Evolutionary conservation across 176 grass and related monocot genomes (phyloP).

Genomic region (Saccharum officinarum): DNA sequence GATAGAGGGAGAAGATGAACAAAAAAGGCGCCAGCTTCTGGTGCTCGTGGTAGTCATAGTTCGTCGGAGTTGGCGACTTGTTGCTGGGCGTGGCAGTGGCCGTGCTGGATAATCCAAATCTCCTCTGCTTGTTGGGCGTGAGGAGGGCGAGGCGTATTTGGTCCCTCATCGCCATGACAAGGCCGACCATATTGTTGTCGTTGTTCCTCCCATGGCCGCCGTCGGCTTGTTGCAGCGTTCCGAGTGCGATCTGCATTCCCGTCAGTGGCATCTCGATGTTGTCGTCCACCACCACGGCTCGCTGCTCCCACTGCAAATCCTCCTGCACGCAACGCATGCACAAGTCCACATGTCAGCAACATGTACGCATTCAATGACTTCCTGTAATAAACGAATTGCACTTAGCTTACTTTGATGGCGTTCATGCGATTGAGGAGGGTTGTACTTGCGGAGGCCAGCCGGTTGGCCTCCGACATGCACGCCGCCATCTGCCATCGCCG

Average conservation of each 20-base stretch:
- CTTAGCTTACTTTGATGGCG: constrained; percentile 44
- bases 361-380: no score
- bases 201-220: neutral
- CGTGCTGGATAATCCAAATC: no score
- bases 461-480: constrained; percentile 49
- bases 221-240: neutral
- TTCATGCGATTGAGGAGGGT: constrained; percentile 44
- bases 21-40: constrained; percentile 39
- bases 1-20: constrained; percentile 68
- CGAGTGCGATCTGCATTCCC: constrained; percentile 71
- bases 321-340: constrained; percentile 39
- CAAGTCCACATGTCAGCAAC: no score
- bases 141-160: constrained; percentile 58
- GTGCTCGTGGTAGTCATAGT: neutral
- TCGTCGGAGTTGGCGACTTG: neutral
- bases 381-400: no score
- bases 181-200: neutral
- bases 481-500: constrained; percentile 42
- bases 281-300: no score
- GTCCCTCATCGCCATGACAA: constrained; percentile 41
- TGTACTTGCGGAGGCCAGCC: constrained; percentile 49
- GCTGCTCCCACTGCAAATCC: constrained; percentile 60
- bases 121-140: neutral
- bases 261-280: constrained; percentile 57
- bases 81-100: neutral